A percentile compares a stretch with the other conserved stretches of the same genome.
Evolutionary conservation across 1,284 basidiomycete genomes (phyloP).

Genomic region (Ganoderma multipileum): DNA sequence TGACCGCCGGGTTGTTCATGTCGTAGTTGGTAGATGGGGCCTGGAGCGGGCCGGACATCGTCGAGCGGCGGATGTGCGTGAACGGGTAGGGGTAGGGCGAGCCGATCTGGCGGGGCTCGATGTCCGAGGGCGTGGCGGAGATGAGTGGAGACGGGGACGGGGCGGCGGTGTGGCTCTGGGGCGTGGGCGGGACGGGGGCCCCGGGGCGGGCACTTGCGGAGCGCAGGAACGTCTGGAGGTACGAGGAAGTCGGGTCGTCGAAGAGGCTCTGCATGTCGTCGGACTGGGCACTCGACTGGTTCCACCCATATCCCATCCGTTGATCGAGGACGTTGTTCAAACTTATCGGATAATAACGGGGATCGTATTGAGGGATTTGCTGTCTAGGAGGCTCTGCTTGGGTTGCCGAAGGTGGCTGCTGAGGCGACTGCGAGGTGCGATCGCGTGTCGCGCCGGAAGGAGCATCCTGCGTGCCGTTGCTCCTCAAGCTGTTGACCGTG

Average conservation of each 20-base stretch:
- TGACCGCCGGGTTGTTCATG: conserved; percentile 54
- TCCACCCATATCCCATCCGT: conserved; percentile 28
- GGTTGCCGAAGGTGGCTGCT: conserved; percentile 15
- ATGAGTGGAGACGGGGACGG: conserved; percentile 70
- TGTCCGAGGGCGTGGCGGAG: conserved; percentile 48
- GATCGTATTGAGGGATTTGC: conserved; percentile 29
- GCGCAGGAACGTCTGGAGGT: conserved; percentile 63
- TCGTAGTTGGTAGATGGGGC: conserved; percentile 56
- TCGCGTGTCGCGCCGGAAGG: conserved; percentile 27
- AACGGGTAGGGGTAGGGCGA: conserved; percentile 82
- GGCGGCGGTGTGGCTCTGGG: conserved; percentile 73
- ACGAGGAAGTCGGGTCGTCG: conserved; percentile 62
- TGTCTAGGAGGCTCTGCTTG: conserved; percentile 25
- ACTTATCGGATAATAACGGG: conserved; percentile 23
- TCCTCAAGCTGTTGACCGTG: conserved; percentile 42
- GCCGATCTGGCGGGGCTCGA: conserved; percentile 54
- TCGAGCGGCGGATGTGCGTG: conserved; percentile 66
- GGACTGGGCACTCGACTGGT: conserved; percentile 41
- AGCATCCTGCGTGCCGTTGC: conserved; percentile 25
- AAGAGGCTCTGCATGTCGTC: conserved; percentile 60
- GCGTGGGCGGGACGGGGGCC: conserved; percentile 78
- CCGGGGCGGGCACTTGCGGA: conserved; percentile 60
- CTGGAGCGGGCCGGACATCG: conserved; percentile 46
- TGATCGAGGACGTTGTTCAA: conserved; percentile 27
- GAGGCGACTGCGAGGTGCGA: conserved; percentile 24